A percentile compares a stretch with the other conserved stretches of the same genome.
These are phyloP conservation scores for Colletotrichum karsti DNA, from an alignment of 2,329 filamentous ascomycete genomes.

Conservation along the genomic window DNA sequence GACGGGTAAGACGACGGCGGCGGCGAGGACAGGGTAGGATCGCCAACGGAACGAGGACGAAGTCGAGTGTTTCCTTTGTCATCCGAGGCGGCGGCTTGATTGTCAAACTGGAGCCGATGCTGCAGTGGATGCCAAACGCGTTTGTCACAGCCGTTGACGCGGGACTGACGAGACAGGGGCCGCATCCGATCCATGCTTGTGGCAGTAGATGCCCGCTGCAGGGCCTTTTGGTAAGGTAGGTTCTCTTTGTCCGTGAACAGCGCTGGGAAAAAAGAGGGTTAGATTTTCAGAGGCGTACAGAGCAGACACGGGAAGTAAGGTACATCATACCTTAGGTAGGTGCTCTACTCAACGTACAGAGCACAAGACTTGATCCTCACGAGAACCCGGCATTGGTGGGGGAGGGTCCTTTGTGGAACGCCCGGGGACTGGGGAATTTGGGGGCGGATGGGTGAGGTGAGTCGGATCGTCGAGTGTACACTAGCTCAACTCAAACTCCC, in stretches of 20 bases:
- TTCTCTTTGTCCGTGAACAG: slow-evolving; percentile 6
- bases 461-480: too few species aligned
- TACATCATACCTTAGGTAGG: neutral
- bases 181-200: slow-evolving; percentile 1
- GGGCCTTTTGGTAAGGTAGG: neutral
- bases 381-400: neutral
- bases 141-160: neutral
- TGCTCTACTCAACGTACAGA: too few species aligned
- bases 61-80: neutral
- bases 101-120: neutral
- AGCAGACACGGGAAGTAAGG: too few species aligned
- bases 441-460: neutral
- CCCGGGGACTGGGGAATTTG: neutral
- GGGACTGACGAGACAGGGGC: neutral
- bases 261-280: neutral
- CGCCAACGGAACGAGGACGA: too few species aligned
- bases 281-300: neutral
- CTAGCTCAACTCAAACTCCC: neutral
- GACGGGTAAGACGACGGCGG: neutral
- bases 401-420: neutral
- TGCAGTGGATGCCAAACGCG: neutral
- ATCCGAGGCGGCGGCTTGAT: neutral
- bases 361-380: too few species aligned
- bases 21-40: neutral
- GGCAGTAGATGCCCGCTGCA: neutral